phyloP scores from a whole-genome alignment of 2,329 filamentous ascomycete species.

The Neopestalotiopsis sp. region DNA sequence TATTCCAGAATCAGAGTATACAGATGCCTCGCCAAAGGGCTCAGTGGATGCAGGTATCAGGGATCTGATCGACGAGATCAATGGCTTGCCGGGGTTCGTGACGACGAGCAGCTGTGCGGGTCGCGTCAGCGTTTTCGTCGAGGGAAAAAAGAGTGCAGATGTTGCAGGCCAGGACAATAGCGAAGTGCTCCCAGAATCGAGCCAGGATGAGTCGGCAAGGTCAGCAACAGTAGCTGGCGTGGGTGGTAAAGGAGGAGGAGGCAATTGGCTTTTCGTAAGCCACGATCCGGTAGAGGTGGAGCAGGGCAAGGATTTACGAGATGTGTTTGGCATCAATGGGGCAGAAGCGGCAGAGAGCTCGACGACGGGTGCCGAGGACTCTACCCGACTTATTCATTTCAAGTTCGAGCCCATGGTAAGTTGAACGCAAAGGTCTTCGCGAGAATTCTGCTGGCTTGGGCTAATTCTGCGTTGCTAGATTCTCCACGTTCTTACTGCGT shows the following conservation, averaged over 20 bases:
- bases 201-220: constrained; percentile 24
- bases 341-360: constrained; percentile 22
- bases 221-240: constrained; percentile 56
- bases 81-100: constrained; percentile 74
- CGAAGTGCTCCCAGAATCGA: constrained; percentile 23
- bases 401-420: constrained; percentile 95
- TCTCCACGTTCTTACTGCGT: constrained; percentile 83
- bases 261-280: constrained; percentile 86
- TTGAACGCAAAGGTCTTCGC: constrained; percentile 7
- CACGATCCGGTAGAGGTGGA: constrained; percentile 69
- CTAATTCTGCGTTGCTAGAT: constrained; percentile 61
- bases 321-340: constrained; percentile 38
- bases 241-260: constrained; percentile 85
- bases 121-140: constrained; percentile 84
- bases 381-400: constrained; percentile 71
- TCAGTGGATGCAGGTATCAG: constrained; percentile 81
- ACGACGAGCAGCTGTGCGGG: constrained; percentile 95
- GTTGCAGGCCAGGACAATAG: constrained; percentile 23
- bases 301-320: constrained; percentile 27
- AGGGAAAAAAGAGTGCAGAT: constrained; percentile 64
- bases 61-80: constrained; percentile 79
- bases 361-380: constrained; percentile 26
- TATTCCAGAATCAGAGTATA: constrained; percentile 73
- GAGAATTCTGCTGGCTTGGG: not conserved
- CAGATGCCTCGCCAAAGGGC: constrained; percentile 88